Percentiles rank a stretch among this genome's conserved stretches.
These are phyloP conservation scores for Asterochloris erici DNA, from an alignment of 139 green algal species.

Conservation along the genomic window DNA sequence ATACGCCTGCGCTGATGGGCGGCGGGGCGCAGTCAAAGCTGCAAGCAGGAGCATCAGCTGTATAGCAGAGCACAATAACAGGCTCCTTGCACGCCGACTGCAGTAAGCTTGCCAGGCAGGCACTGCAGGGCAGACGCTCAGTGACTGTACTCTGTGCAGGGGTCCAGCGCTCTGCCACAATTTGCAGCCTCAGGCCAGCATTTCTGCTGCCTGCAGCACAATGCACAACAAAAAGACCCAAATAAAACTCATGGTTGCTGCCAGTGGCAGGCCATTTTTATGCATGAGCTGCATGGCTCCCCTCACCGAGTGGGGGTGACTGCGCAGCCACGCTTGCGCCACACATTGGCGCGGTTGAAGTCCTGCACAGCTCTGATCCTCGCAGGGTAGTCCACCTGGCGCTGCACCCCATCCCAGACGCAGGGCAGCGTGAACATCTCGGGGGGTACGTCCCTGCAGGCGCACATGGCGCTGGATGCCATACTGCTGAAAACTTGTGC, in stretches of 20 bases:
- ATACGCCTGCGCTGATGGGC: constrained; percentile 20
- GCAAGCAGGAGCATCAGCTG: not conserved
- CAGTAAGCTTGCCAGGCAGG: not conserved
- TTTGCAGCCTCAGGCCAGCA: no score
- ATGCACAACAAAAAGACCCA: not conserved
- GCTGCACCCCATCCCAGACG: constrained; percentile 35
- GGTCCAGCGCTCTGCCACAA: not conserved
- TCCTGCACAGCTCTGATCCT: constrained; percentile 21
- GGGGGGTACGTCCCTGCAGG: constrained; percentile 13
- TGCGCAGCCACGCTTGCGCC: constrained; percentile 47
- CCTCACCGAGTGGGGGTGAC: constrained; percentile 31
- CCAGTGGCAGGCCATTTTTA: not conserved
- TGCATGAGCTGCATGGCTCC: not conserved
- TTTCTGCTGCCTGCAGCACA: no score
- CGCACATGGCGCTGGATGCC: no score
- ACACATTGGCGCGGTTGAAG: constrained; percentile 42
- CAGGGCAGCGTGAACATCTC: constrained; percentile 37
- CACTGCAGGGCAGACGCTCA: not conserved
- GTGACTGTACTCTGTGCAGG: not conserved
- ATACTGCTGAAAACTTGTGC: no score
- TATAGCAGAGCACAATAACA: not conserved
- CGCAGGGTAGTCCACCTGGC: constrained; percentile 2
- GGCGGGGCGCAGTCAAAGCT: constrained; percentile 26
- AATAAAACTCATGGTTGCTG: not conserved
- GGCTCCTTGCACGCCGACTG: not conserved